Base-by-base conservation (phyloP, 805 yeast genomes). In the Candida succiphila region DNA sequence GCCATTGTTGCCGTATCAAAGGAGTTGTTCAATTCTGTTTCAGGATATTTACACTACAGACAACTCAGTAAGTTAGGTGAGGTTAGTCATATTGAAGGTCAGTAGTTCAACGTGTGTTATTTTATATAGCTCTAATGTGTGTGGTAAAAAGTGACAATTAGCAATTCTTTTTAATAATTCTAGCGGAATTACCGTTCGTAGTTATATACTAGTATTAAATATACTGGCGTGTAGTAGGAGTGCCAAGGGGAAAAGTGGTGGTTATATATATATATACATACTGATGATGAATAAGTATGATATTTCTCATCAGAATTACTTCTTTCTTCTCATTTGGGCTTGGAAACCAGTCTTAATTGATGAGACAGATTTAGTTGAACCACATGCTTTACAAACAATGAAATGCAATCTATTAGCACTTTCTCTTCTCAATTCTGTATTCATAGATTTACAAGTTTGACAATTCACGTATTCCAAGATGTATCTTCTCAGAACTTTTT, bases 281-380 rank as follows among this genome's bases (percentile, higher is more conserved):
- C n/a, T n/a, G n/a, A n/a, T n/a, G n/a, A n/a, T n/a, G n/a, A n/a
- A n/a, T n/a, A n/a, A n/a, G n/a, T n/a, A n/a, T n/a, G n/a, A n/a
- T n/a, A n/a, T n/a, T n/a, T 19, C 7, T 7, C 18, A 16, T 37
- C 30, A 48, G 45, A 56, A 66, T 63, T 68, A 81, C 76, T 77
- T 83, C 78, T 89, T 83, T 62, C 82, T 80, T 49, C 95, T 94
- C 52, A 85, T 78, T 56, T 84, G 89, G 49, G 98, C 99, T 70
- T 88, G 96, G 95, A 85, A 92, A 81, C 99, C 99, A 32, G 96
- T 85, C 77, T 94, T 92, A 63, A 92, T 92, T 30, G 96, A 86
- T 47, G 92, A 77, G 37, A 92, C 99, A 32, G 96, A 87, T 67
- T 96, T 81, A 31, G 96, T 78, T 31, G 95, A 84, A 47, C 98